These are phyloP conservation scores for Fennellomyces sp. DNA, from an alignment of 371 early-diverging fungal species.

Conservation along the genomic window DNA sequence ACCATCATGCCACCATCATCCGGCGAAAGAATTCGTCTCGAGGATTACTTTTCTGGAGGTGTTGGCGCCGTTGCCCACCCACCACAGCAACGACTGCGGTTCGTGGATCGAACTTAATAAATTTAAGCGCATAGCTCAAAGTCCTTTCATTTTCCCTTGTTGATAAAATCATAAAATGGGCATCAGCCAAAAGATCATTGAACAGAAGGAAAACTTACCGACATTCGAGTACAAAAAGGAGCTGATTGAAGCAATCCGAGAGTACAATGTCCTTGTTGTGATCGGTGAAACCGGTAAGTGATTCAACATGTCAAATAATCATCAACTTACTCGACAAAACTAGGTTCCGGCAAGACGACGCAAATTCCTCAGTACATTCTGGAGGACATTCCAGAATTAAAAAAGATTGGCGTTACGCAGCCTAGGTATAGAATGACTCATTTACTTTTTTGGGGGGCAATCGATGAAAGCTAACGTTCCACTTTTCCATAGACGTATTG, in stretches of 20 bases:
- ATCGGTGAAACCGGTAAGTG: constrained; percentile 84
- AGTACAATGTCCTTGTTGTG: constrained; percentile 68
- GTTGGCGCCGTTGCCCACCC: neutral
- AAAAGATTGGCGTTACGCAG: constrained; percentile 73
- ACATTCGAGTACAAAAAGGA: constrained; percentile 60
- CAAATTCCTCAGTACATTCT: constrained; percentile 90
- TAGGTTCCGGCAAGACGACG: constrained; percentile 92
- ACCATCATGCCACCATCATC: neutral
- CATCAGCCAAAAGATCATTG: neutral
- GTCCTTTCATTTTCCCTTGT: neutral
- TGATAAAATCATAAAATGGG: neutral
- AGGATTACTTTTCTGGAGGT: neutral
- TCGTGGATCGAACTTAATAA: neutral
- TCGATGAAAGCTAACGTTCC: no score
- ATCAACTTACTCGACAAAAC: neutral
- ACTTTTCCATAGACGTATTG: constrained; percentile 89
- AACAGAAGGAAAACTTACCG: constrained; percentile 40
- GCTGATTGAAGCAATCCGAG: constrained; percentile 66
- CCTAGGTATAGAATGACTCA: constrained; percentile 54
- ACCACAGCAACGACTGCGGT: neutral
- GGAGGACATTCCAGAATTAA: constrained; percentile 58
- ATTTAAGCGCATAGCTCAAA: neutral
- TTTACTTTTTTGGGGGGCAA: neutral
- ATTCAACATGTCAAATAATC: no score
- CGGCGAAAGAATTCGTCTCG: neutral